These are phyloP conservation scores for Saccharum spontaneum DNA, from an alignment of 176 grass and related monocot genomes.

Conservation along the genomic window DNA sequence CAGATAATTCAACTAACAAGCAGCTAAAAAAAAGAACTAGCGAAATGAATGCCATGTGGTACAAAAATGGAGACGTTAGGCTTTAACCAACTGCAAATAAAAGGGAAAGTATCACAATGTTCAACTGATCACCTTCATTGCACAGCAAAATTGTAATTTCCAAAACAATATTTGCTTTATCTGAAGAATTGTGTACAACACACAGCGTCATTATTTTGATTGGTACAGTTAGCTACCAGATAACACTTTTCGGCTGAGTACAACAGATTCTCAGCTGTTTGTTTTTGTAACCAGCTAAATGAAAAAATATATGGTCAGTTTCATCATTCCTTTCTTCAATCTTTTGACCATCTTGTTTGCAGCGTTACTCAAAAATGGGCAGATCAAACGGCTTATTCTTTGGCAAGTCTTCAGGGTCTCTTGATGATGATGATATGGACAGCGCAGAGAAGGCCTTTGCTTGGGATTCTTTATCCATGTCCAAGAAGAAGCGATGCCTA, in stretches of 20 bases:
- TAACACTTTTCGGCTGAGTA: not conserved
- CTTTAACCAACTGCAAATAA: not conserved
- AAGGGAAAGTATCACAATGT: not conserved
- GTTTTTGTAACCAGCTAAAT: slow-evolving; percentile 5
- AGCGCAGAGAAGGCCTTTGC: slow-evolving; percentile 37
- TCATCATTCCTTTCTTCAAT: not conserved
- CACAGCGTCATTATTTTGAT: slow-evolving; percentile 17
- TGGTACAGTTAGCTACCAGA: not conserved
- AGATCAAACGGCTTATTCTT: slow-evolving; percentile 58
- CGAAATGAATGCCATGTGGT: not conserved
- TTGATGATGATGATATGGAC: slow-evolving; percentile 39
- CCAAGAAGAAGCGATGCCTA: slow-evolving; percentile 84
- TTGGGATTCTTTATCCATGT: slow-evolving; percentile 70
- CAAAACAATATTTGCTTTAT: not conserved
- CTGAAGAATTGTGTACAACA: not conserved
- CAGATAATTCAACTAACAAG: not conserved
- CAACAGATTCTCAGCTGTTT: not conserved
- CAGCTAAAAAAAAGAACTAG: not conserved
- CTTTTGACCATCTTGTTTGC: not conserved
- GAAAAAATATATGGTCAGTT: slow-evolving; percentile 6
- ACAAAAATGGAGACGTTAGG: not conserved
- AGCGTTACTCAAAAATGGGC: slow-evolving; percentile 78
- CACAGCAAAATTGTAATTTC: not conserved
- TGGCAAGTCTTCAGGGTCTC: not conserved
- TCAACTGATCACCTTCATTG: not conserved